Conservation (phyloP, 1,139 yeast species). For the Debaryomyces coudertii region DNA sequence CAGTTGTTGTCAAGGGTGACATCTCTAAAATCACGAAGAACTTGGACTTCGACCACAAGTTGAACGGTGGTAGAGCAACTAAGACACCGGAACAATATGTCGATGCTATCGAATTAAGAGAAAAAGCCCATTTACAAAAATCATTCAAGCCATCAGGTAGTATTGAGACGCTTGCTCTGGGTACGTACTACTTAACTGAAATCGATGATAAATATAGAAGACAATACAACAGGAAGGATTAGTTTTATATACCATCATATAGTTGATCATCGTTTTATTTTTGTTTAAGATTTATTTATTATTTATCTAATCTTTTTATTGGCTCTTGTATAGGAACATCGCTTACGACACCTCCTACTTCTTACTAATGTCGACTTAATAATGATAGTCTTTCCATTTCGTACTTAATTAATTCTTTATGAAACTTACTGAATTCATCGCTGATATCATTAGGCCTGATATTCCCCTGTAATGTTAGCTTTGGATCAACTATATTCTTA, state of each 20-base stretch:
- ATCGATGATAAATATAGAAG: slow-evolving; percentile 92
- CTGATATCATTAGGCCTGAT: slow-evolving; percentile 7
- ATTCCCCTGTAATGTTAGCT: background rate
- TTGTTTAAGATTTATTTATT: slow-evolving; percentile 7
- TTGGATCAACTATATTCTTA: slow-evolving; percentile 9
- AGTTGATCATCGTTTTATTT: background rate
- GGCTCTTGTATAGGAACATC: background rate
- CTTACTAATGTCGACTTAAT: background rate
- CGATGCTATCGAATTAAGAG: slow-evolving; percentile 81
- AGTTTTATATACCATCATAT: slow-evolving; percentile 14
- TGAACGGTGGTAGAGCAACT: slow-evolving; percentile 63
- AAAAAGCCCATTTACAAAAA: slow-evolving; percentile 83
- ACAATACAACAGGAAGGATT: slow-evolving; percentile 65
- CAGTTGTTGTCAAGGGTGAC: slow-evolving; percentile 82
- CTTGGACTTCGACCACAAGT: slow-evolving; percentile 70
- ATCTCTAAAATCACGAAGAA: slow-evolving; percentile 65
- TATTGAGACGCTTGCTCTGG: slow-evolving; percentile 67
- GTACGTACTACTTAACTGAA: slow-evolving; percentile 82
- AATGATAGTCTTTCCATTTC: slow-evolving; percentile 6
- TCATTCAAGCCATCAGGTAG: slow-evolving; percentile 78
- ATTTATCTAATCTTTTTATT: background rate
- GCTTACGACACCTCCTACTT: background rate
- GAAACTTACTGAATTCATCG: background rate
- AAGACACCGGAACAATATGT: slow-evolving; percentile 82
- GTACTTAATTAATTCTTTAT: slow-evolving; percentile 3